Conservation (phyloP, 164 flowering plant species). For the Magnolia changhungtana region DNA sequence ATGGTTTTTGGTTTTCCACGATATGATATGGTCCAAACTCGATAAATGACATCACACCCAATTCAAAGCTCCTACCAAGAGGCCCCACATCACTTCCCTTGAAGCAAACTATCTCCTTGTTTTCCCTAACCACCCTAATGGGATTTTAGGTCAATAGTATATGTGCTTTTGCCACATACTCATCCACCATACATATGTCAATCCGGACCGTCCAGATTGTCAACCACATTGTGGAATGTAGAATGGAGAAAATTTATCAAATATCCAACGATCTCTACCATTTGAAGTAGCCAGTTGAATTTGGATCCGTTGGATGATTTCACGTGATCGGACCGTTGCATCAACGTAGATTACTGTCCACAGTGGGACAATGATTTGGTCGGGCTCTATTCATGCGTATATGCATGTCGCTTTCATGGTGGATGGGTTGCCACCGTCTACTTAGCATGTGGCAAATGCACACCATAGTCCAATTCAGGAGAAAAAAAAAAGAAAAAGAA, state of each 20-base stretch:
- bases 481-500: constrained; percentile 11
- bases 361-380: too few relatives aligned
- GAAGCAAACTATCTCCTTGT: background rate
- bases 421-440: background rate
- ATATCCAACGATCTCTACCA: too few relatives aligned
- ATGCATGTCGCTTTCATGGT: background rate
- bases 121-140: background rate
- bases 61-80: background rate
- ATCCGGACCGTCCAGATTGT: background rate
- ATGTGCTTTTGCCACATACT: background rate
- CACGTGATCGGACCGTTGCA: too few relatives aligned
- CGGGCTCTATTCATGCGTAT: too few relatives aligned
- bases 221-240: background rate
- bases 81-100: background rate
- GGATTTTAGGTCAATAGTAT: background rate
- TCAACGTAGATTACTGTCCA: too few relatives aligned
- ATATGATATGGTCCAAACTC: background rate
- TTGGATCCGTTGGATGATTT: too few relatives aligned
- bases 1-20: background rate
- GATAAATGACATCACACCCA: background rate
- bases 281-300: too few relatives aligned
- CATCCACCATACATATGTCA: background rate
- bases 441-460: background rate
- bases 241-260: background rate
- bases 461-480: background rate